phyloP scores from a whole-genome alignment of 192 early-diverging fungal genomes.

The Gaertneriomyces sp. region DNA sequence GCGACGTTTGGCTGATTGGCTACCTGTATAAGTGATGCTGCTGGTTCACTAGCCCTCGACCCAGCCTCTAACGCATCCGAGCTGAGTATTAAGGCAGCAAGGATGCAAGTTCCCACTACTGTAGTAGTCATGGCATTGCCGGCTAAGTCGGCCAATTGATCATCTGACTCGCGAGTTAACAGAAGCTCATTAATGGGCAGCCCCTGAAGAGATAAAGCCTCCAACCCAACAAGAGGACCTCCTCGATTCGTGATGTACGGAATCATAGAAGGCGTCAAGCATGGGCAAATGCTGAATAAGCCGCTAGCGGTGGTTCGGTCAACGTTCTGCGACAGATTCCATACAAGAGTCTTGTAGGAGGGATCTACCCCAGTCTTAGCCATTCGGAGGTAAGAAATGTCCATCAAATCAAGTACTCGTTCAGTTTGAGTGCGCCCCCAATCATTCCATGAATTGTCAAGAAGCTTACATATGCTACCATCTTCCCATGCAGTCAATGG shows the following conservation, averaged over 20 bases:
- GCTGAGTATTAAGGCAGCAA: constrained; percentile 36
- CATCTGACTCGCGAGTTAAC: constrained; percentile 41
- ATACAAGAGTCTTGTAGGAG: constrained; percentile 44
- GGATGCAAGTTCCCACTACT: constrained; percentile 41
- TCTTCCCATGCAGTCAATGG: constrained; percentile 45
- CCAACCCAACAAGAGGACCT: constrained; percentile 41
- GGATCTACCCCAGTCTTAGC: constrained; percentile 34
- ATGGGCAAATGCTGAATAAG: constrained; percentile 35
- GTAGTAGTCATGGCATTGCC: constrained; percentile 52
- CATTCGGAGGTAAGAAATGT: constrained; percentile 39
- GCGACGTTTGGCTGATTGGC: constrained; percentile 4
- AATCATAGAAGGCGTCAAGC: constrained; percentile 44
- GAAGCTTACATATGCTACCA: constrained; percentile 33
- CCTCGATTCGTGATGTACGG: constrained; percentile 45
- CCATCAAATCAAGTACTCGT: constrained; percentile 45
- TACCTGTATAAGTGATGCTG: too few relatives aligned
- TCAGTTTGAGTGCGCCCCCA: constrained; percentile 40
- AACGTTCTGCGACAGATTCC: constrained; percentile 48
- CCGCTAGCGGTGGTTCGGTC: constrained; percentile 33
- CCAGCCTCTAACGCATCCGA: constrained; percentile 5
- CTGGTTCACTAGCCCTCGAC: not conserved
- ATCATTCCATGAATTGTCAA: constrained; percentile 39
- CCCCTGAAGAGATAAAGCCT: constrained; percentile 44
- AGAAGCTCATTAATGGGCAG: constrained; percentile 41
- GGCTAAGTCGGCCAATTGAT: constrained; percentile 44